Evolutionary conservation across 129 eudicot species (phyloP).

Genomic region (Calendula officinalis): DNA sequence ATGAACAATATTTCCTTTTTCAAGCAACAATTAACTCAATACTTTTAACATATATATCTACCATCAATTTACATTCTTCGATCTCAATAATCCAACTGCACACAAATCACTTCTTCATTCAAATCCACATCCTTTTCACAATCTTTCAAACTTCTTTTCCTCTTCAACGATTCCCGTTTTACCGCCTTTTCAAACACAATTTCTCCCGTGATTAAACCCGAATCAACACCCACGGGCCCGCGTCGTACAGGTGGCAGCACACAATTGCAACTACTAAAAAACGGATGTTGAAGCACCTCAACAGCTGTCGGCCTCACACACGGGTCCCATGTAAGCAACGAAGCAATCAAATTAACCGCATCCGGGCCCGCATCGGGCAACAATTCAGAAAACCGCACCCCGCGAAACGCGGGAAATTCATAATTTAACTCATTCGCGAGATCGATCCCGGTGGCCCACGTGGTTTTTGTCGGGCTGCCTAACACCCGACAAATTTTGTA

Average conservation of each 20-base stretch:
- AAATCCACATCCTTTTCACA: neutral
- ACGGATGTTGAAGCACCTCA: neutral
- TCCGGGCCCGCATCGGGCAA: neutral
- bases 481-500: neutral
- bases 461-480: neutral
- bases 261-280: neutral
- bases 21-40: no score
- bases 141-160: neutral
- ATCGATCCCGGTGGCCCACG: neutral
- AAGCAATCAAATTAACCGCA: neutral
- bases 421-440: neutral
- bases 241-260: neutral
- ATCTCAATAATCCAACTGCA: slow-evolving; percentile 3
- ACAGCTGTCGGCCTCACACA: slow-evolving; percentile 2
- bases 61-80: neutral
- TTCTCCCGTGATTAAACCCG: neutral
- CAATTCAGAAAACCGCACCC: neutral
- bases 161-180: neutral
- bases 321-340: neutral
- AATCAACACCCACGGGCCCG: neutral
- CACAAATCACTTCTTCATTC: neutral
- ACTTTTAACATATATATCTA: neutral
- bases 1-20: no score
- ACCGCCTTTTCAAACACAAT: neutral
- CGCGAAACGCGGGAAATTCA: neutral